These are phyloP conservation scores for Boletus albobrunnescens DNA, from an alignment of 1,284 basidiomycete genomes.

Conservation along the genomic window DNA sequence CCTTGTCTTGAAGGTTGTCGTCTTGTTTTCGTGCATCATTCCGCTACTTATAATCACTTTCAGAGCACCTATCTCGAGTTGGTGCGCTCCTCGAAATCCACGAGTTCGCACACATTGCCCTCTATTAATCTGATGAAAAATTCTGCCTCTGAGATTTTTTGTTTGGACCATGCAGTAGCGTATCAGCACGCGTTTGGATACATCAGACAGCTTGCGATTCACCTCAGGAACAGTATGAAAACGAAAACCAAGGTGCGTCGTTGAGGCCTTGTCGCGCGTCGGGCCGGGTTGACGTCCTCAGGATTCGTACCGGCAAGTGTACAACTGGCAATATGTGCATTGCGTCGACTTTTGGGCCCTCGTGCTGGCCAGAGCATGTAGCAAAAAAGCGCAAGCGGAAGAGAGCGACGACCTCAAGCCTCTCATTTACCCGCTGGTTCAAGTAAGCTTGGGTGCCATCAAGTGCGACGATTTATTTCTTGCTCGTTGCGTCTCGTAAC, in stretches of 20 bases:
- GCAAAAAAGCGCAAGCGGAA: constrained; percentile 50
- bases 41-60: constrained; percentile 1
- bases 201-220: constrained; percentile 93
- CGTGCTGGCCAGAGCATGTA: constrained; percentile 81
- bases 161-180: constrained; percentile 65
- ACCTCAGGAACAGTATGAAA: constrained; percentile 89
- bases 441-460: constrained; percentile 89
- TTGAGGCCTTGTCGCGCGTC: constrained; percentile 1
- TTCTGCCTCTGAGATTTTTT: constrained; percentile 90
- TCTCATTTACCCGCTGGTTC: constrained; percentile 92
- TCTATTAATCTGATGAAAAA: constrained; percentile 98
- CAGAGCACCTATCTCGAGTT: constrained; percentile 85
- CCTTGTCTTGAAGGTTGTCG: constrained; percentile 75
- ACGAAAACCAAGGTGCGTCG: constrained; percentile 70
- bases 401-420: constrained; percentile 83
- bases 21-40: constrained; percentile 3
- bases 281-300: constrained; percentile 33
- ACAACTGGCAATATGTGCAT: constrained; percentile 99
- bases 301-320: constrained; percentile 89
- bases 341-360: constrained; percentile 96
- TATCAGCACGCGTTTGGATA: constrained; percentile 98
- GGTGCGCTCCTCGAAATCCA: constrained; percentile 79
- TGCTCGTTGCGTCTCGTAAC: not conserved
- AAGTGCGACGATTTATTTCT: constrained; percentile 52
- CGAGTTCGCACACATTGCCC: constrained; percentile 85